Conservation (phyloP, 2,329 filamentous ascomycete species). For the Tetracladium maxilliforme region DNA sequence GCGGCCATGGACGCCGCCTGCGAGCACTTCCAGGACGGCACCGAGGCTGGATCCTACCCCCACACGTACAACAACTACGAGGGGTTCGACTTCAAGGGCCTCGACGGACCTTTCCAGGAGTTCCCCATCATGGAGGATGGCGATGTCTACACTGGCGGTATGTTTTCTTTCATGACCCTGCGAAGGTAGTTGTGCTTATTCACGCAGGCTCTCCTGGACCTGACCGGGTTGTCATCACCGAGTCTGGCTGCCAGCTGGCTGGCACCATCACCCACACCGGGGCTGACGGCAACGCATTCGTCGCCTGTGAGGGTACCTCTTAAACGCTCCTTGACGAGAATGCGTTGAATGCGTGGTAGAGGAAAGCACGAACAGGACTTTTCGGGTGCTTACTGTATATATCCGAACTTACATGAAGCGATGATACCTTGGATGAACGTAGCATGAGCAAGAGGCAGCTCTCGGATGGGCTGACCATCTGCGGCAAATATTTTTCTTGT, state of each 20-base stretch:
- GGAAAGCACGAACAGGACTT: no score
- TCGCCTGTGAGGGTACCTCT: slow-evolving; percentile 35
- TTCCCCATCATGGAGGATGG: slow-evolving; percentile 41
- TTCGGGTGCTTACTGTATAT: no score
- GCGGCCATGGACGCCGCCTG: slow-evolving; percentile 35
- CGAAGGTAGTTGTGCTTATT: no score
- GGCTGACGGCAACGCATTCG: slow-evolving; percentile 52
- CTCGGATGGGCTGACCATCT: no score
- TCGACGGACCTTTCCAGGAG: slow-evolving; percentile 45
- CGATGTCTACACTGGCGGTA: slow-evolving; percentile 39
- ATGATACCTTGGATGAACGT: no score
- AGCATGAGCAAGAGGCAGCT: no score
- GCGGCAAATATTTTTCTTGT: no score
- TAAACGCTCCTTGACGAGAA: no score
- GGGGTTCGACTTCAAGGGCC: slow-evolving; percentile 44
- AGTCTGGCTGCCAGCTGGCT: slow-evolving; percentile 34
- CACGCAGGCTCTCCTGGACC: slow-evolving; percentile 49
- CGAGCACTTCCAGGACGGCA: slow-evolving; percentile 26
- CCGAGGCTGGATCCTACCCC: slow-evolving; percentile 26
- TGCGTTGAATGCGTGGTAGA: no score
- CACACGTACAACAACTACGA: slow-evolving; percentile 48
- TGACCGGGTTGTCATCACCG: slow-evolving; percentile 52
- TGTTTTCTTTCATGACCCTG: no score
- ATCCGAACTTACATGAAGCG: no score
- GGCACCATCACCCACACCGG: slow-evolving; percentile 58